A percentile compares a stretch with the other conserved stretches of the same genome.
These are phyloP conservation scores for Somion occarium DNA, from an alignment of 1,284 basidiomycete genomes.

Conservation along the genomic window DNA sequence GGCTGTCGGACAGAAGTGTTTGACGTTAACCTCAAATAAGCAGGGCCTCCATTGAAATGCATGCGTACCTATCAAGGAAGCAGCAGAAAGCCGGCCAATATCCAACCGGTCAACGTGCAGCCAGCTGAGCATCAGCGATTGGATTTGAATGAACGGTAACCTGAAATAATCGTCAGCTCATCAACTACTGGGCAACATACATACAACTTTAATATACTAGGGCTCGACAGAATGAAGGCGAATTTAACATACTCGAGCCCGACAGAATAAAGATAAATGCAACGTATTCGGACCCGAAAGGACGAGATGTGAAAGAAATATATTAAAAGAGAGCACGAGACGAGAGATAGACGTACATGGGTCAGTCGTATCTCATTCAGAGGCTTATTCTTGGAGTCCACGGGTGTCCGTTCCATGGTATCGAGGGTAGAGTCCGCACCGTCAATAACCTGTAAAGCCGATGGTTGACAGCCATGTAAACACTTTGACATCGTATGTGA, in stretches of 20 bases:
- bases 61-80: no score
- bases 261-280: not conserved
- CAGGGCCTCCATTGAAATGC: no score
- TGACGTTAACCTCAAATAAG: no score
- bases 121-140: slow-evolving; percentile 67
- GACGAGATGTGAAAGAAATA: not conserved
- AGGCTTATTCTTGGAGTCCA: slow-evolving; percentile 88
- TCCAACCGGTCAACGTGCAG: slow-evolving; percentile 20
- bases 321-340: not conserved
- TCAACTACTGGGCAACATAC: not conserved
- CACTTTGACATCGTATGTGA: not conserved
- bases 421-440: slow-evolving; percentile 88
- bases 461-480: no score
- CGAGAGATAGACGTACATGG: slow-evolving; percentile 46
- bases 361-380: slow-evolving; percentile 79
- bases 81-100: no score
- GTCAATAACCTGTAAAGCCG: slow-evolving; percentile 78
- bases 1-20: no score
- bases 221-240: no score
- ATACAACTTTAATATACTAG: no score
- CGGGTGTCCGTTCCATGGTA: slow-evolving; percentile 85
- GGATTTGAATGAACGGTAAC: slow-evolving; percentile 96
- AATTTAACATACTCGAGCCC: no score
- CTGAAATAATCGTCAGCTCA: slow-evolving; percentile 33
- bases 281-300: not conserved